Evolutionary conservation across 495 filamentous ascomycete genomes (phyloP).

Genomic region (Eremomyces bilateralis): DNA sequence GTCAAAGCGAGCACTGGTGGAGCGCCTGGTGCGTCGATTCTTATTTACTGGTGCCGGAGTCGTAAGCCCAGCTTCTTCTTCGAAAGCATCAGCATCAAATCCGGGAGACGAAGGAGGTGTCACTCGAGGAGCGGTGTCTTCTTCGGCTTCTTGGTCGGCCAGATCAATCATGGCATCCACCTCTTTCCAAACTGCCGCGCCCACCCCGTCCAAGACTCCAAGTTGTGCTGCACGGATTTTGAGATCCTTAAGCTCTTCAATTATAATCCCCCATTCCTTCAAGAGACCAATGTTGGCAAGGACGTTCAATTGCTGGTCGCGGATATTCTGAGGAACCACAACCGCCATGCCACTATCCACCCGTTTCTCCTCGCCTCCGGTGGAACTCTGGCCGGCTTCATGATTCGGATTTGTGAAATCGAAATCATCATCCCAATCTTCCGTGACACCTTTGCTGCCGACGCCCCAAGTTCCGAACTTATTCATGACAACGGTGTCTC

Average conservation of each 20-base stretch:
- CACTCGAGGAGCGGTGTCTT: constrained; percentile 10
- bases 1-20: neutral
- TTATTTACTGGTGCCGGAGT: neutral
- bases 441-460: constrained; percentile 45
- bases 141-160: constrained; percentile 21
- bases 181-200: constrained; percentile 17
- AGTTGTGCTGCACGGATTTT: constrained; percentile 16
- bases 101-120: constrained; percentile 20
- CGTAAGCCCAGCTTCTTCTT: constrained; percentile 12
- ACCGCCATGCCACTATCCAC: constrained; percentile 20
- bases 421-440: constrained; percentile 25
- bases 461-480: constrained; percentile 84
- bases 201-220: constrained; percentile 12
- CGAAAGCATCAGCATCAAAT: constrained; percentile 17
- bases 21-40: neutral
- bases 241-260: constrained; percentile 23
- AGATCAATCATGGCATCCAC: constrained; percentile 25
- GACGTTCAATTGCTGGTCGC: constrained; percentile 21
- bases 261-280: constrained; percentile 20
- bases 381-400: constrained; percentile 6
- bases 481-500: constrained; percentile 32
- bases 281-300: constrained; percentile 21
- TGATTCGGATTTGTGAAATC: constrained; percentile 17
- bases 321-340: constrained; percentile 19
- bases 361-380: constrained; percentile 8